Conservation (phyloP, 1,284 basidiomycete genomes). For the Naganishia albida region DNA sequence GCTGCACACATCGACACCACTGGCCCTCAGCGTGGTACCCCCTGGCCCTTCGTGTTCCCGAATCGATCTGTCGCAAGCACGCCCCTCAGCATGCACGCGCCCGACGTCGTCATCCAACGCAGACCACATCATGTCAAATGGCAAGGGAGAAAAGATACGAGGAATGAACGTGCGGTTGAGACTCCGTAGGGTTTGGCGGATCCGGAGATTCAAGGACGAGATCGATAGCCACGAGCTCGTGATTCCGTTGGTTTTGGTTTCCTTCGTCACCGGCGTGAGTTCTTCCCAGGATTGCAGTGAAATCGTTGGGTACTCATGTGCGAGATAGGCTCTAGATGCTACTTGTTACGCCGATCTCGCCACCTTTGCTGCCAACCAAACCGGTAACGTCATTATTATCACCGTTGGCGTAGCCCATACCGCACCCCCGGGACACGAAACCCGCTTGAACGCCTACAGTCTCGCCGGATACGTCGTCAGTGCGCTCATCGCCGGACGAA, state of each 20-base stretch:
- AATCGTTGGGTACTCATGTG: neutral
- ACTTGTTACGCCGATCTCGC: slow-evolving; percentile 52
- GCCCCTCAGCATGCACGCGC: too few relatives aligned
- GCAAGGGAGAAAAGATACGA: neutral
- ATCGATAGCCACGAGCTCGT: slow-evolving; percentile 15
- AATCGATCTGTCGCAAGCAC: too few relatives aligned
- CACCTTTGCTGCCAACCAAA: slow-evolving; percentile 51
- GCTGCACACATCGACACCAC: too few relatives aligned
- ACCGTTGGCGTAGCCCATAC: slow-evolving; percentile 44
- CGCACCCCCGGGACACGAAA: slow-evolving; percentile 32
- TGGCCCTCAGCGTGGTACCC: too few relatives aligned
- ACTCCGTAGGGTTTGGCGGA: neutral
- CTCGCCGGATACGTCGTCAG: slow-evolving; percentile 47
- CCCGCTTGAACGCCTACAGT: slow-evolving; percentile 44
- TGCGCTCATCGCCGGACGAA: slow-evolving; percentile 46
- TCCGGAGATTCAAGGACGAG: neutral
- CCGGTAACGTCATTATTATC: slow-evolving; percentile 50
- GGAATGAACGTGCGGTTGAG: neutral
- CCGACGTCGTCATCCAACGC: too few relatives aligned
- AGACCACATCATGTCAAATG: too few relatives aligned
- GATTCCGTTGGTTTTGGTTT: slow-evolving; percentile 2
- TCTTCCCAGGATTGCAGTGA: neutral
- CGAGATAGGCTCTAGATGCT: slow-evolving; percentile 46
- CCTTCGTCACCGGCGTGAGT: slow-evolving; percentile 23
- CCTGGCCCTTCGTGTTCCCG: too few relatives aligned